These are phyloP conservation scores for Cutaneotrichosporon cavernicola DNA, from an alignment of 1,284 basidiomycete genomes.

Conservation along the genomic window DNA sequence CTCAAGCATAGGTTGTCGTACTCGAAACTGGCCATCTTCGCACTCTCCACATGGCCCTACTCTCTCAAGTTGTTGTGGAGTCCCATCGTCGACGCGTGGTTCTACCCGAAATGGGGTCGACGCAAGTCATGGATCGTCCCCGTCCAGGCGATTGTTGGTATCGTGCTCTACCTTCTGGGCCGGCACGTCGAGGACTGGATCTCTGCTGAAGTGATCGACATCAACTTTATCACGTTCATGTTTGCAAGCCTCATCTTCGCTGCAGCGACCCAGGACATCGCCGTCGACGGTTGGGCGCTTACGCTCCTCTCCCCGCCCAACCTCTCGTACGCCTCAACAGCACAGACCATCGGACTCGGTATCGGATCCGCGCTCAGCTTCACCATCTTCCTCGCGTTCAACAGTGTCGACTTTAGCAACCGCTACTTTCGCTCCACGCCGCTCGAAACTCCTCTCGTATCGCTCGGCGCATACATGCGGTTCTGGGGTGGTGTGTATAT, in stretches of 20 bases:
- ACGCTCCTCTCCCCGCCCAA: conserved; percentile 94
- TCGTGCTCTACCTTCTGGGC: conserved; percentile 84
- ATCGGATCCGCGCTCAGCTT: conserved; percentile 95
- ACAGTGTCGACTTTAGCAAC: conserved; percentile 82
- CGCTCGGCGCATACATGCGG: conserved; percentile 76
- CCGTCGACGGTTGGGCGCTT: conserved; percentile 97
- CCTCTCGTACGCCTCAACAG: conserved; percentile 93
- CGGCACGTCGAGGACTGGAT: conserved; percentile 75
- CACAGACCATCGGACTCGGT: conserved; percentile 96
- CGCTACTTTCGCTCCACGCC: conserved; percentile 66
- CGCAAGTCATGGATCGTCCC: conserved; percentile 99
- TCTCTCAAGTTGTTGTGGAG: conserved; percentile 97
- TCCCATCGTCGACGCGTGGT: conserved; percentile 92
- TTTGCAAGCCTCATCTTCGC: conserved; percentile 92
- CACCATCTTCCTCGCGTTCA: conserved; percentile 96
- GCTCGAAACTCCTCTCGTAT: conserved; percentile 74
- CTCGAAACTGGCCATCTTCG: conserved; percentile 92
- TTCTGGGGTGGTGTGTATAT: conserved; percentile 84
- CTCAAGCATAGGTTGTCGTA: conserved; percentile 92
- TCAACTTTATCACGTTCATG: conserved; percentile 75
- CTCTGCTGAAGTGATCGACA: conserved; percentile 74
- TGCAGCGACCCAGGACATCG: conserved; percentile 98
- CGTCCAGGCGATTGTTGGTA: conserved; percentile 87
- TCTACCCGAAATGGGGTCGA: conserved; percentile 69
- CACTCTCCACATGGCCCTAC: conserved; percentile 93